Evolutionary conservation across 2,329 filamentous ascomycete genomes (phyloP), one percentile per base, ranked within the genome.

Genomic region (Fusarium gaditjirri): DNA sequence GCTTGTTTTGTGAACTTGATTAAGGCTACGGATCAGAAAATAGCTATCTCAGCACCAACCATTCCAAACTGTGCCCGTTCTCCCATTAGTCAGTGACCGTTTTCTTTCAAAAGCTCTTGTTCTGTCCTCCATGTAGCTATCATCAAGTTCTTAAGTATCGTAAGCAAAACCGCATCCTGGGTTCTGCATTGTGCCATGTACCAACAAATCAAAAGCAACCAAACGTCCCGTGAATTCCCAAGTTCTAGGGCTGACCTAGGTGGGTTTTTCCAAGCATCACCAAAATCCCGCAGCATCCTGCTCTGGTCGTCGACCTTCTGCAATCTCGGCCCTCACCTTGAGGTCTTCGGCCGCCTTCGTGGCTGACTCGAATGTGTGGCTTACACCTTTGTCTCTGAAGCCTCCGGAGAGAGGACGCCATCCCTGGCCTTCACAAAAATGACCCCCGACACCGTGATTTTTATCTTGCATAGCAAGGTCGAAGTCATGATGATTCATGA

Each of bases 361-460:
- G 7, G 64, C 70, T 10, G 53, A 42, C 3, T 57, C 33, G 25
- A 71, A 72, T n/a, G 55, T 50, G 39, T 57, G 57, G 23, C 43
- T 63, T n/a, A 29, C 39, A 41, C 3, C 19, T 53, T 29, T 13
- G 21, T 27, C 21, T 53, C 49, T 53, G 23, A 53, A 53, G 23
- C 49, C 33, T 27, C 8, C 2, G 16, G 25, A 11, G 23, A 38
- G 19, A 53, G 49, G 49, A 27, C 49, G 33, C 33, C 35, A 53
- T n/a, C 19, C 19, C 25, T 53, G 49, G 12, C 49, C 49, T 39
- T 53, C 33, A 21, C 19, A 53, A 19, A 53, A 53, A 38, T 53
- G 49, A 27, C 49, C 49, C 19, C 35, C 35, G 5, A 53, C 49
- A 27, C 49, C 49, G 1, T 53, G 19, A 53, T 53, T 53, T 6